Evolutionary conservation across 1,139 yeast genomes (phyloP).

Genomic region (Geotrichum fermentans): DNA sequence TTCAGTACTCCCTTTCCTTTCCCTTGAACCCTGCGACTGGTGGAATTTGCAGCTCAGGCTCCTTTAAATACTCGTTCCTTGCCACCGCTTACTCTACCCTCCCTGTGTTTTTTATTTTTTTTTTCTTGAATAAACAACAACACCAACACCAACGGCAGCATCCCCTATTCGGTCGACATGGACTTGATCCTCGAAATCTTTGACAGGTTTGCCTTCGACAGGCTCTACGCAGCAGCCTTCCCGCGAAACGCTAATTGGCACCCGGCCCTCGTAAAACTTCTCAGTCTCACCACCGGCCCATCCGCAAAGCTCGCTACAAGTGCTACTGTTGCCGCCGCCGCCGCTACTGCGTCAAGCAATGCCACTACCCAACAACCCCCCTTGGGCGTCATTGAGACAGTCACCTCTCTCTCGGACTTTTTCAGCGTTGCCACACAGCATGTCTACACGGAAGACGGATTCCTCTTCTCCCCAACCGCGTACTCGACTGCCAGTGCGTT

Average conservation of each 20-base stretch:
- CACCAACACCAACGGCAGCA: background rate
- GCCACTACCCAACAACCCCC: too few relatives aligned
- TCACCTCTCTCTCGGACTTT: conserved; percentile 16
- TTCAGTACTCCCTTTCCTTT: too few relatives aligned
- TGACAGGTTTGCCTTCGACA: conserved; percentile 70
- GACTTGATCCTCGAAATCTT: conserved; percentile 79
- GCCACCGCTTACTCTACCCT: too few relatives aligned
- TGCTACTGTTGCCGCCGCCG: background rate
- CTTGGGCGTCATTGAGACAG: conserved; percentile 5
- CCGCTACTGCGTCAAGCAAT: background rate
- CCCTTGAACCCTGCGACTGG: too few relatives aligned
- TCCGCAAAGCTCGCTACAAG: background rate
- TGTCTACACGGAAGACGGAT: conserved; percentile 48
- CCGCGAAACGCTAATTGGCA: conserved; percentile 37
- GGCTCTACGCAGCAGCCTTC: conserved; percentile 55
- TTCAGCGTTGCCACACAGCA: conserved; percentile 21
- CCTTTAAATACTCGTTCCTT: too few relatives aligned
- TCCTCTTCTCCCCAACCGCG: conserved; percentile 47
- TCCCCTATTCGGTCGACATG: conserved; percentile 44
- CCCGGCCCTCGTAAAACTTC: conserved; percentile 10
- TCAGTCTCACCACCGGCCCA: conserved; percentile 6
- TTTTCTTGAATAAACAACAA: background rate
- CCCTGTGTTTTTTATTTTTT: too few relatives aligned
- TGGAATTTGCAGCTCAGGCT: too few relatives aligned
- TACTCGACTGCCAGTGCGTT: conserved; percentile 60